Percentiles rank a stretch among this genome's conserved stretches.
Evolutionary conservation across 2,329 filamentous ascomycete genomes (phyloP).

Genomic region (Huntiella omanensis): DNA sequence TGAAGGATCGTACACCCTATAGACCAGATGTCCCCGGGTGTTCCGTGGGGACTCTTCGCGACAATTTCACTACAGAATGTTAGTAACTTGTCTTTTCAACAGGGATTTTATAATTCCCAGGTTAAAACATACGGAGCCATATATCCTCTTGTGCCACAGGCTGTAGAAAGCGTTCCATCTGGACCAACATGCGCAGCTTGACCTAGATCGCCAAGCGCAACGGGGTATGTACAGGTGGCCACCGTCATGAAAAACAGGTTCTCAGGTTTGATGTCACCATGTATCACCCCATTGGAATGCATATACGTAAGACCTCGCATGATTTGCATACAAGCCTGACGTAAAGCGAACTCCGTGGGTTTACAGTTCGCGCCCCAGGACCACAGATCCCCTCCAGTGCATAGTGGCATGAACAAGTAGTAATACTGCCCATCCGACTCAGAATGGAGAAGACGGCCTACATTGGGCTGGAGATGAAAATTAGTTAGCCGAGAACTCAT

Average conservation of each 20-base stretch:
- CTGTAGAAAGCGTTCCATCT: conserved; percentile 23
- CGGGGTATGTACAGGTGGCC: conserved; percentile 23
- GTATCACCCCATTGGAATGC: conserved; percentile 29
- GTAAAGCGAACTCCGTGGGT: conserved; percentile 4
- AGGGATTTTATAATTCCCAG: neutral
- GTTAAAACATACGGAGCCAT: conserved; percentile 28
- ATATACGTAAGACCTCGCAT: conserved; percentile 27
- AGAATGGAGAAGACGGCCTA: conserved; percentile 4
- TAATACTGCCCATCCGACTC: conserved; percentile 13
- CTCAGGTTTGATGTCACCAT: conserved; percentile 35
- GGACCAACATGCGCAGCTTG: conserved; percentile 24
- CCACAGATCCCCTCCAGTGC: conserved; percentile 33
- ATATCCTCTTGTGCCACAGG: conserved; percentile 27
- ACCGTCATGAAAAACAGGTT: conserved; percentile 32
- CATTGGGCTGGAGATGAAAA: conserved; percentile 5
- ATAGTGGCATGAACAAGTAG: conserved; percentile 38
- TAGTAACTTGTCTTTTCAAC: neutral
- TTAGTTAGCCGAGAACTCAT: neutral
- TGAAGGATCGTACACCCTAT: conserved; percentile 27
- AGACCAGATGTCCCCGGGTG: conserved; percentile 32
- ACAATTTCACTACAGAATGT: conserved; percentile 22
- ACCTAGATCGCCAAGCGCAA: conserved; percentile 35
- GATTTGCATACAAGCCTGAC: conserved; percentile 27
- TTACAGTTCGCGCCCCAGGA: conserved; percentile 22
- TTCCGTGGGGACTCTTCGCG: conserved; percentile 16